phyloP scores from a whole-genome alignment of 257 asterid species.

The Lantana camara region DNA sequence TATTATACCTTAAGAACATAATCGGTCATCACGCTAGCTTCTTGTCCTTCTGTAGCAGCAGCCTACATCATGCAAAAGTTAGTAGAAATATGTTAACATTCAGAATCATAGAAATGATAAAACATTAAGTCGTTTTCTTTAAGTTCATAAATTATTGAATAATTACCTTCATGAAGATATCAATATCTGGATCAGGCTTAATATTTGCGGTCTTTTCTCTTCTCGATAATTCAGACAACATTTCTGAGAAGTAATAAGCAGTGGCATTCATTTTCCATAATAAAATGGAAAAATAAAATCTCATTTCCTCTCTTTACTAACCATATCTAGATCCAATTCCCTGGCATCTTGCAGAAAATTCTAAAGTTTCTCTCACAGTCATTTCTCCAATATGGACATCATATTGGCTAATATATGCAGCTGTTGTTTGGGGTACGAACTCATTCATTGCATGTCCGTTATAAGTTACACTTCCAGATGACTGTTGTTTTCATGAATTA shows the following conservation, averaged over 20 bases:
- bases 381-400: conserved; percentile 51
- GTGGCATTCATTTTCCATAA: background rate
- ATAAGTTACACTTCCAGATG: conserved; percentile 44
- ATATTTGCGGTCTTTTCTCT: conserved; percentile 50
- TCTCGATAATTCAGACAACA: conserved; percentile 44
- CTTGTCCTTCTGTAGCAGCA: conserved; percentile 42
- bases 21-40: conserved; percentile 43
- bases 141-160: background rate
- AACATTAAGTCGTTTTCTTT: background rate
- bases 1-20: conserved; percentile 49
- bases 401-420: conserved; percentile 49
- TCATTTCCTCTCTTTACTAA: background rate
- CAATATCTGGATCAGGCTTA: conserved; percentile 58
- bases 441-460: conserved; percentile 51
- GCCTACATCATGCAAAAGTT: conserved; percentile 34
- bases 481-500: conserved; percentile 17
- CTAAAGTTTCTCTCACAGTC: conserved; percentile 51
- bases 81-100: background rate
- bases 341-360: conserved; percentile 46
- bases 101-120: background rate
- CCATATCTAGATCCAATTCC: conserved; percentile 47
- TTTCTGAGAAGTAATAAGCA: conserved; percentile 33
- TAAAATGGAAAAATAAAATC: background rate
- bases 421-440: conserved; percentile 47
- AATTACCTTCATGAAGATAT: conserved; percentile 52